Evolutionary conservation across 139 green algal genomes (phyloP), one percentile per base, ranked within the genome.

Genomic region (Chlorella sp.): DNA sequence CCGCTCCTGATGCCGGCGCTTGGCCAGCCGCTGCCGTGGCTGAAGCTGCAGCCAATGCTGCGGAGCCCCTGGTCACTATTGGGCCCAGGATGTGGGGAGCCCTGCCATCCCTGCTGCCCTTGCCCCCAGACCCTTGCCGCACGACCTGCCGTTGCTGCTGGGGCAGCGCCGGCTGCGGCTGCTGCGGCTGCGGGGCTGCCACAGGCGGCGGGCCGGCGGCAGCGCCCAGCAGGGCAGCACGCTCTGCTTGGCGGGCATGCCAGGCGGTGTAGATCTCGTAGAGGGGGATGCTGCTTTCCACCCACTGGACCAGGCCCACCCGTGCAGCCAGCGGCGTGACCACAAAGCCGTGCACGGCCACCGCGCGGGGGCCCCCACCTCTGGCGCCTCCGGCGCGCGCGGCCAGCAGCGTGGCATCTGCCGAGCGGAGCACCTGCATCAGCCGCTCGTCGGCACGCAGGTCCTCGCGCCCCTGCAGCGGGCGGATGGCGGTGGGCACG

Each of bases 251-350:
- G 29, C 77, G 61, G 25, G 74, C 23, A 82, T 97, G 91, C 93
- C 93, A 97, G 11, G 61, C 38, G 19, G 86, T 80, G 74, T 93
- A 95, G 21, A 98, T 33, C 12, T 77, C 81, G 71, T 89, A 97
- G 5, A 98, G 75, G 2, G 94, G 94, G 12, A 80, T 77, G 0
- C 88, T 89, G 75, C 87, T 61, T 14, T 88, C 73, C 43, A 98
- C 89, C 94, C 94, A 98, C 59, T 90, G 74, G 27, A 97, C 91
- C 8, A 98, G 89, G 7, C 94, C 94, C 25, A 87, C 79, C 5
- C 85, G 53, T 14, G 80, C 45, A 0, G 87, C 89, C 25, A 98
- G 70, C 5, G 94, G 93, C 5, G 84, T 93, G n/a, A 98, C 88
- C 45, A 74, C 85, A 56, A 96, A 95, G 5, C 77, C 51, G 8